A percentile compares a stretch with the other conserved stretches of the same genome.
phyloP scores from a whole-genome alignment of 805 yeast genomes.

The Lipomyces spencermartinsiae region DNA sequence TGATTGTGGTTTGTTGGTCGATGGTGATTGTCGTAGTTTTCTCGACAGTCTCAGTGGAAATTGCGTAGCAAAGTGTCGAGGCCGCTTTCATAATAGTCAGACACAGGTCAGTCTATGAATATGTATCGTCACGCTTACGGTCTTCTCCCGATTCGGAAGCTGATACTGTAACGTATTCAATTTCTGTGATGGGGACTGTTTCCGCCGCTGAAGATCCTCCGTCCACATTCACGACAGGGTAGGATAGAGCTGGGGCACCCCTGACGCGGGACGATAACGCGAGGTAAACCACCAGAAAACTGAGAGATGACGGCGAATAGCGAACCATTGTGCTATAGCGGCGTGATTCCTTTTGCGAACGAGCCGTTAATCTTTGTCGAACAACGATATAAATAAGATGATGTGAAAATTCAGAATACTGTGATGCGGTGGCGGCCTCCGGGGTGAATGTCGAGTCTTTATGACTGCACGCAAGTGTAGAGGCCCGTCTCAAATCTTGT shows the following conservation, averaged over 20 bases:
- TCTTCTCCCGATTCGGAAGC: not conserved
- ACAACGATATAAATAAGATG: too few relatives aligned
- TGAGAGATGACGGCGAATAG: not conserved
- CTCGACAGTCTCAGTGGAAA: conserved; percentile 14
- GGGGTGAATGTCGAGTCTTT: not conserved
- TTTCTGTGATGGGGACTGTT: conserved; percentile 9
- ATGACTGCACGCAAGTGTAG: not conserved
- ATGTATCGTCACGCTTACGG: not conserved
- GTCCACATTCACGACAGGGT: conserved; percentile 31
- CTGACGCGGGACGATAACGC: not conserved
- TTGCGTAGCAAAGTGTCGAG: conserved; percentile 5
- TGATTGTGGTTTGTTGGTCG: conserved; percentile 7
- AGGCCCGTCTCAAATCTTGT: not conserved
- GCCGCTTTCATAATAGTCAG: not conserved
- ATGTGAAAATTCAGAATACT: not conserved
- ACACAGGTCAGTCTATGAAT: conserved; percentile 1
- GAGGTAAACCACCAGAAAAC: not conserved
- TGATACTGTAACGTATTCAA: not conserved
- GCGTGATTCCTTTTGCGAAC: not conserved
- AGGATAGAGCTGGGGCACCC: conserved; percentile 10
- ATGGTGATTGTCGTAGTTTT: conserved; percentile 13
- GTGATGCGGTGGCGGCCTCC: not conserved
- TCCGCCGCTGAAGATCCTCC: conserved; percentile 20
- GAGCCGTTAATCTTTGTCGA: not conserved
- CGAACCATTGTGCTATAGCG: not conserved